Conservation (phyloP, 176 grass and related monocot genomes). For the Alloteropsis semialata region DNA sequence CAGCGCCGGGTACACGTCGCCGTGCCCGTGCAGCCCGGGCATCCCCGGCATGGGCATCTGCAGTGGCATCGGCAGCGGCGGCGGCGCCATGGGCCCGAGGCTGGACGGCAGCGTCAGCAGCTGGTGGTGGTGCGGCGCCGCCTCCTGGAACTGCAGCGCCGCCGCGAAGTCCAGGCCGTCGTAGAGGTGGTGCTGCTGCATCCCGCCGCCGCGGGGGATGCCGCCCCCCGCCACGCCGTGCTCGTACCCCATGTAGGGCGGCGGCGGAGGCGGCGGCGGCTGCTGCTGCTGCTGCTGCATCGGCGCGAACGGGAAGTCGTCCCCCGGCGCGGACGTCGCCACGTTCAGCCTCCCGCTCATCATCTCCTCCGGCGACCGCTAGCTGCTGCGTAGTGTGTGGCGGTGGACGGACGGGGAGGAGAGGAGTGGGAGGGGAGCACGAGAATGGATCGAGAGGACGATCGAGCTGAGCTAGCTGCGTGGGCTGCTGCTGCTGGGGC, state of each 20-base stretch:
- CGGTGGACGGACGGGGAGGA: not conserved
- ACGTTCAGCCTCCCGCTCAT: conserved; percentile 51
- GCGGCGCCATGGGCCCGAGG: conserved; percentile 28
- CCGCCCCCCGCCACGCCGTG: not conserved
- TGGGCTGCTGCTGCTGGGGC: not conserved
- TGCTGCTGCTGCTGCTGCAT: conserved; percentile 30
- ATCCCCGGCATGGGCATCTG: conserved; percentile 33
- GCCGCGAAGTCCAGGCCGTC: conserved; percentile 37
- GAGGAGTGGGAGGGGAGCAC: not conserved
- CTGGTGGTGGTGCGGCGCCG: conserved; percentile 11
- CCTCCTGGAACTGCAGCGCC: conserved; percentile 50
- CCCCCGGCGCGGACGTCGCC: not conserved
- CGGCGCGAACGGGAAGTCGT: conserved; percentile 41
- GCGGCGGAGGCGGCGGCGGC: no score
- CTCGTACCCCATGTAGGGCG: conserved; percentile 45
- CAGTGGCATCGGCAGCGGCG: conserved; percentile 37
- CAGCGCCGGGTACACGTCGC: conserved; percentile 42
- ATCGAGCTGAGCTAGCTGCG: not conserved
- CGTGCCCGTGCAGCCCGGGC: not conserved
- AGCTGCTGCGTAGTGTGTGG: no score
- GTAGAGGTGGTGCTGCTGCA: conserved; percentile 40
- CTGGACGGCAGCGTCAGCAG: conserved; percentile 37
- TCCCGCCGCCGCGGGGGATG: not conserved
- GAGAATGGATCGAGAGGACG: conserved; percentile 7
- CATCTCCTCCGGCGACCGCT: not conserved